These are phyloP conservation scores for Smithsoniella earleae DNA, from an alignment of 163 green algal genomes.

Conservation along the genomic window DNA sequence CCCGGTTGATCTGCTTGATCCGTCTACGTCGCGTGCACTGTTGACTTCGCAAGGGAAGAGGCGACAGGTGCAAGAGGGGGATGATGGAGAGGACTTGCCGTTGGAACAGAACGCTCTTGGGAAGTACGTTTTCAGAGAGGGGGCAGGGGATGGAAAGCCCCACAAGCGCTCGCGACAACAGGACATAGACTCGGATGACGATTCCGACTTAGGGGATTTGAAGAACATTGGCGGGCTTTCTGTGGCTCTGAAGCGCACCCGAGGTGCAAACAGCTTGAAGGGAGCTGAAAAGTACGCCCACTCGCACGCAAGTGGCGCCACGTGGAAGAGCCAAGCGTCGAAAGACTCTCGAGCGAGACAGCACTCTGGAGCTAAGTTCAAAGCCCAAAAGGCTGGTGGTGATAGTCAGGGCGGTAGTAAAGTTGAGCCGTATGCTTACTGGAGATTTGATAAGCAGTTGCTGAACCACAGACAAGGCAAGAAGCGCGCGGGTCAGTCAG, in stretches of 20 bases:
- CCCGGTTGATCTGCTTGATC: constrained; percentile 76
- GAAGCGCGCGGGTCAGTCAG: constrained; percentile 42
- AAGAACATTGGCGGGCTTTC: constrained; percentile 37
- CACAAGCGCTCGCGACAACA: too few species aligned
- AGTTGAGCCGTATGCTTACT: constrained; percentile 96
- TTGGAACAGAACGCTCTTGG: constrained; percentile 48
- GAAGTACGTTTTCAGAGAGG: constrained; percentile 59
- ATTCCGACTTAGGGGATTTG: constrained; percentile 69
- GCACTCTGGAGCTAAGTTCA: constrained; percentile 48
- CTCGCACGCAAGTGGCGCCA: not conserved
- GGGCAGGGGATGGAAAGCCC: too few species aligned
- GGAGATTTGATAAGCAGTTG: constrained; percentile 87
- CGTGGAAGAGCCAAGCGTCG: not conserved
- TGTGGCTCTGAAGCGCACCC: constrained; percentile 36
- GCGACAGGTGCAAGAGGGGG: constrained; percentile 22
- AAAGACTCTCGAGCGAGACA: not conserved
- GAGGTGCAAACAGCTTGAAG: not conserved
- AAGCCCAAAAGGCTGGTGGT: constrained; percentile 56
- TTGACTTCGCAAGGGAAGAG: constrained; percentile 32
- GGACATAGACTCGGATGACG: too few species aligned
- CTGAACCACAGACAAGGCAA: constrained; percentile 68
- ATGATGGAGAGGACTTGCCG: too few species aligned
- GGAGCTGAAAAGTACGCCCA: constrained; percentile 11
- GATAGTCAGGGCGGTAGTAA: constrained; percentile 61
- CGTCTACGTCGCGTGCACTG: constrained; percentile 43